Percentiles rank a stretch among this genome's conserved stretches.
phyloP scores from a whole-genome alignment of 371 early-diverging fungal genomes.

The Encephalitozoon intestinalis region DNA sequence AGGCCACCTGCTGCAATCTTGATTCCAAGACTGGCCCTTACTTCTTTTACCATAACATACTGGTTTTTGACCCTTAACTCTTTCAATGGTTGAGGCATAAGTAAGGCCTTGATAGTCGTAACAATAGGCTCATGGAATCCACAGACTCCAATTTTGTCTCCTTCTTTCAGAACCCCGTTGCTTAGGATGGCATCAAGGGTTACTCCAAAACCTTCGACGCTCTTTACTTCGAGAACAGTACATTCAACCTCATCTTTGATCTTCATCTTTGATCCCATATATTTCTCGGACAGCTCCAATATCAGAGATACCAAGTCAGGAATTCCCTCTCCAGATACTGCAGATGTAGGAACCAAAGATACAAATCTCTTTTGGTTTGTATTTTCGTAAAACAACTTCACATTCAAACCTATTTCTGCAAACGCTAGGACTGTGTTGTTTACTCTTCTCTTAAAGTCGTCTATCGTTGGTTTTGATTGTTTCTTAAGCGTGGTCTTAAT shows the following conservation, averaged over 20 bases:
- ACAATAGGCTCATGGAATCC: conserved; percentile 91
- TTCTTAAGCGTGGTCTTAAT: conserved; percentile 70
- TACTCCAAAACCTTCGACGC: conserved; percentile 95
- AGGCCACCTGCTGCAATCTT: conserved; percentile 89
- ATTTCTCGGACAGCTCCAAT: conserved; percentile 78
- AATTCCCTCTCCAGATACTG: conserved; percentile 96
- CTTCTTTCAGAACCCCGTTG: conserved; percentile 89
- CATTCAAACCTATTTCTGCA: conserved; percentile 92
- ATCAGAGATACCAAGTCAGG: conserved; percentile 88
- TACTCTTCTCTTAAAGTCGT: conserved; percentile 79
- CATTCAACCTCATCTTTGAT: conserved; percentile 88
- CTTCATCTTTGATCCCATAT: conserved; percentile 86
- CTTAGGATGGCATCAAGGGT: conserved; percentile 95
- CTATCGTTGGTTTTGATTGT: conserved; percentile 69
- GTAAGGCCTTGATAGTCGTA: conserved; percentile 79
- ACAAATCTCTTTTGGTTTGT: conserved; percentile 82
- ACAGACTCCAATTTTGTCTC: conserved; percentile 89
- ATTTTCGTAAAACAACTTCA: conserved; percentile 85
- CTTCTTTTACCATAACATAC: conserved; percentile 85
- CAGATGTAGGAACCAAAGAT: conserved; percentile 94
- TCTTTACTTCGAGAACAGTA: conserved; percentile 97
- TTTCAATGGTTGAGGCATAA: conserved; percentile 94
- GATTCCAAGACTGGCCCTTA: conserved; percentile 92
- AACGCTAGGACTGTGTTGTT: conserved; percentile 73
- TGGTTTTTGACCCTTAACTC: conserved; percentile 75